phyloP scores from a whole-genome alignment of 768 basidiomycete species.

The Albatrellus ellisii region DNA sequence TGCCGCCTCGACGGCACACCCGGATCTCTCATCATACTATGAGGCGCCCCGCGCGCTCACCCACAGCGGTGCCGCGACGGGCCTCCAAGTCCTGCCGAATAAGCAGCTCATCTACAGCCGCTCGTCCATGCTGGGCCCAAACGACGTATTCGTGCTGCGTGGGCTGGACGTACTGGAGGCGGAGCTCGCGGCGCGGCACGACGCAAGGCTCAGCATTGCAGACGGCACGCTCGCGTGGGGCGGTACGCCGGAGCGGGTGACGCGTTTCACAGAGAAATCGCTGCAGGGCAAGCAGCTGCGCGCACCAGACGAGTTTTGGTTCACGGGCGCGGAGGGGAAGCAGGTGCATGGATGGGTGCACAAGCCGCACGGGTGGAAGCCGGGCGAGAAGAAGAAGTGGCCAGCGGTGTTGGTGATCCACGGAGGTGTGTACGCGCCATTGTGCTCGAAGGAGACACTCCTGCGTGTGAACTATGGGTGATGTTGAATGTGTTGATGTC shows the following conservation, averaged over 20 bases:
- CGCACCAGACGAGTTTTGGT: slow-evolving; percentile 76
- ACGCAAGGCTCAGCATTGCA: too few species aligned
- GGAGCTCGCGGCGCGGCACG: slow-evolving; percentile 4
- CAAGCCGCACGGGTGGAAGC: slow-evolving; percentile 67
- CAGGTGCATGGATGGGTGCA: slow-evolving; percentile 77
- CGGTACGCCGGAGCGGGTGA: slow-evolving; percentile 40
- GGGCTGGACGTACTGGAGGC: slow-evolving; percentile 31
- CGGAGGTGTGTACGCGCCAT: slow-evolving; percentile 32
- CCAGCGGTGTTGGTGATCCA: slow-evolving; percentile 75
- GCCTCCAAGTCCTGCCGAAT: slow-evolving; percentile 44
- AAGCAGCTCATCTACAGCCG: slow-evolving; percentile 59
- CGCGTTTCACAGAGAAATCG: slow-evolving; percentile 44
- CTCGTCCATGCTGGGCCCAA: slow-evolving; percentile 67
- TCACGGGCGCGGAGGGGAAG: slow-evolving; percentile 66
- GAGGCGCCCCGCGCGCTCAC: slow-evolving; percentile 47
- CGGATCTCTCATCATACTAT: slow-evolving; percentile 30
- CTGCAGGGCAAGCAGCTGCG: slow-evolving; percentile 46
- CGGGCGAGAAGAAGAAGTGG: slow-evolving; percentile 49
- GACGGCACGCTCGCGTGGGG: slow-evolving; percentile 15
- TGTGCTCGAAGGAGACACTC: not conserved
- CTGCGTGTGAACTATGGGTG: slow-evolving; percentile 4
- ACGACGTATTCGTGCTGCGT: slow-evolving; percentile 59
- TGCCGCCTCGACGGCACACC: slow-evolving; percentile 36
- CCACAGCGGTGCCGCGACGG: slow-evolving; percentile 39
- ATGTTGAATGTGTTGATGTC: too few species aligned